Conservation (phyloP, 78 protist genomes). For the Dictyostelium firmibasis region DNA sequence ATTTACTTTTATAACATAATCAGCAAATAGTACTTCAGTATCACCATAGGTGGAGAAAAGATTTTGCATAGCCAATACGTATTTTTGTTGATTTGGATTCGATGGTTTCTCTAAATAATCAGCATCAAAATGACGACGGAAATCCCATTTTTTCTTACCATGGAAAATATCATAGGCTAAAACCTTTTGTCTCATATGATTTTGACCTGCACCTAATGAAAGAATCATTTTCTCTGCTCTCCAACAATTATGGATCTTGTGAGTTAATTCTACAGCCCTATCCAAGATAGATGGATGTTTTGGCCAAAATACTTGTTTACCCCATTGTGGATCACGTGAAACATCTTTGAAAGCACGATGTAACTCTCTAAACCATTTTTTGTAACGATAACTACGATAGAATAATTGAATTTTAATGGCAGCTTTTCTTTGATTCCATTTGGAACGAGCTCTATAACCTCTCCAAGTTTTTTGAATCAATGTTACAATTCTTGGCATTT, state of each 20-base stretch:
- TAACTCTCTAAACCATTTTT: conserved; percentile 52
- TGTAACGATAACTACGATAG: conserved; percentile 54
- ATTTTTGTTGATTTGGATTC: conserved; percentile 73
- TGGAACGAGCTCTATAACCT: conserved; percentile 45
- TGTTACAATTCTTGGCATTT: conserved; percentile 78
- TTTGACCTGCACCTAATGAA: conserved; percentile 36
- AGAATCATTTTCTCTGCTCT: conserved; percentile 72
- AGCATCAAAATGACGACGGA: conserved; percentile 54
- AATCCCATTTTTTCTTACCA: conserved; percentile 75
- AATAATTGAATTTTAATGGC: conserved; percentile 71
- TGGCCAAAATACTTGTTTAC: conserved; percentile 48
- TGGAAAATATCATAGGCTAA: conserved; percentile 66
- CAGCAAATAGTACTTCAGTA: conserved; percentile 83
- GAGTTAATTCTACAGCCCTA: conserved; percentile 32
- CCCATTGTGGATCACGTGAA: conserved; percentile 34
- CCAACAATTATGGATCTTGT: conserved; percentile 79
- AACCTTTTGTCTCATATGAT: conserved; percentile 81
- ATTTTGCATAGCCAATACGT: conserved; percentile 71
- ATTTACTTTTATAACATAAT: conserved; percentile 83
- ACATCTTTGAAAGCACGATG: conserved; percentile 45
- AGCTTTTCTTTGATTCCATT: conserved; percentile 48
- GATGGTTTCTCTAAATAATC: conserved; percentile 78
- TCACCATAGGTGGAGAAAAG: conserved; percentile 75
- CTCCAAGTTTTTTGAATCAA: conserved; percentile 83
- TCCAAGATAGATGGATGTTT: conserved; percentile 49